Percentiles rank a stretch among this genome's conserved stretches.
Evolutionary conservation across 495 filamentous ascomycete genomes (phyloP).

Genomic region (Tuber brumale): DNA sequence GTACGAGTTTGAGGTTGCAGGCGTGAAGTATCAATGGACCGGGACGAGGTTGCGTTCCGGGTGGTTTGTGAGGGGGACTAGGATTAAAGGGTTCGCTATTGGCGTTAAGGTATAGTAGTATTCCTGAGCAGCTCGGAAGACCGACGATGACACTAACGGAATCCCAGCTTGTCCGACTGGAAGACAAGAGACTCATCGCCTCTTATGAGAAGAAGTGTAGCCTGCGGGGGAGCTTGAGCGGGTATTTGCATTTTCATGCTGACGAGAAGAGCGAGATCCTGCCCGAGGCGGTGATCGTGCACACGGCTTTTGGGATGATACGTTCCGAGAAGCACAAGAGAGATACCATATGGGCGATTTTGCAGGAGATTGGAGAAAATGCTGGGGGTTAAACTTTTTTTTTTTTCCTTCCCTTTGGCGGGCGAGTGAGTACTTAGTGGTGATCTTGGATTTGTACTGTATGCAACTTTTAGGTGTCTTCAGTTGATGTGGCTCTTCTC

Average conservation of each 20-base stretch:
- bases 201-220: conserved; percentile 25
- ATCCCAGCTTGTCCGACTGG: conserved; percentile 22
- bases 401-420: background rate
- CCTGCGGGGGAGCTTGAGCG: conserved; percentile 5
- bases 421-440: background rate
- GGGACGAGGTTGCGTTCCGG: conserved; percentile 33
- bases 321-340: conserved; percentile 26
- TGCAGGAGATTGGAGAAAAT: conserved; percentile 18
- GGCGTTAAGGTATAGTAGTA: conserved; percentile 23
- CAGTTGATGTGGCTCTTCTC: background rate
- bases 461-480: background rate
- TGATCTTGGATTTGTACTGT: background rate
- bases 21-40: conserved; percentile 26
- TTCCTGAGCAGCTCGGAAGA: background rate
- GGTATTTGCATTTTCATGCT: conserved; percentile 19
- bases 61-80: conserved; percentile 11
- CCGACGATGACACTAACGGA: conserved; percentile 1
- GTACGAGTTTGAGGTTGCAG: conserved; percentile 25
- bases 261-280: conserved; percentile 15
- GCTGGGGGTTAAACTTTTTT: background rate
- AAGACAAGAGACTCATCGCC: conserved; percentile 30
- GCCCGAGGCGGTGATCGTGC: conserved; percentile 20
- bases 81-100: conserved; percentile 17
- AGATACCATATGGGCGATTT: conserved; percentile 7
- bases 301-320: conserved; percentile 28